Evolutionary conservation across 1,284 basidiomycete genomes (phyloP), one percentile per base, ranked within the genome.

Genomic region (Xanthoconium separans): DNA sequence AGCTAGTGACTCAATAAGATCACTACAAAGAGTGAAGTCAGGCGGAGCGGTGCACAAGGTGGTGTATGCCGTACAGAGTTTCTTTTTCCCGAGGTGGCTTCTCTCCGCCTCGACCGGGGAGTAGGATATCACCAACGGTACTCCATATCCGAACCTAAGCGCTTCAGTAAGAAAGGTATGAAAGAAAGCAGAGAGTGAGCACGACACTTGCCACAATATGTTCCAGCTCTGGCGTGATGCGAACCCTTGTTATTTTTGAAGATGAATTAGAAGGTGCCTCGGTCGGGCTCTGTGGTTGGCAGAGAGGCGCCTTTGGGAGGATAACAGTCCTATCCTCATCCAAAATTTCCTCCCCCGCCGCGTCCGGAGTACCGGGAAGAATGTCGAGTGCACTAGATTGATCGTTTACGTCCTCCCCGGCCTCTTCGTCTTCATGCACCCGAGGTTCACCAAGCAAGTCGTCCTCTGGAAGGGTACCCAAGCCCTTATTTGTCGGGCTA

Each of bases 121-220:
- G 79, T 33, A 90, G 75, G 41, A 83, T 71, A 44, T 89, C 86
- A 31, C 83, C 81, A 10, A 84, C 73, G 7, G 83, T 80, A 13
- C 72, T 59, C 87, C 87, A 89, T 60, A 90, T 84, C 63, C 82
- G 88, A 34, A 76, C 65, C 88, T 90, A 57, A 12, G 20, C 27
- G 8, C 30, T 53, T 50, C 24, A 45, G 30, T 7, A 33, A 47
- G 46, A 1, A 37, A 9, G n/a, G 8, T 5, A 20, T 12, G 37
- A 42, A 50, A 18, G 44, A 47, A 34, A 9, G 3, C 37, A 29
- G 2, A 15, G 9, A 34, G 49, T 2, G 6, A 44, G 9, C 34
- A 50, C 2, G 6, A 44, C 13, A 74, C 82, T 55, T 66, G 82
- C 87, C 47, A 79, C 75, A 49, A 87, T 83, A 30, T 73, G 75